Base-by-base conservation (phyloP, 2,329 filamentous ascomycete genomes). In the Dothideomycetes sp. region DNA sequence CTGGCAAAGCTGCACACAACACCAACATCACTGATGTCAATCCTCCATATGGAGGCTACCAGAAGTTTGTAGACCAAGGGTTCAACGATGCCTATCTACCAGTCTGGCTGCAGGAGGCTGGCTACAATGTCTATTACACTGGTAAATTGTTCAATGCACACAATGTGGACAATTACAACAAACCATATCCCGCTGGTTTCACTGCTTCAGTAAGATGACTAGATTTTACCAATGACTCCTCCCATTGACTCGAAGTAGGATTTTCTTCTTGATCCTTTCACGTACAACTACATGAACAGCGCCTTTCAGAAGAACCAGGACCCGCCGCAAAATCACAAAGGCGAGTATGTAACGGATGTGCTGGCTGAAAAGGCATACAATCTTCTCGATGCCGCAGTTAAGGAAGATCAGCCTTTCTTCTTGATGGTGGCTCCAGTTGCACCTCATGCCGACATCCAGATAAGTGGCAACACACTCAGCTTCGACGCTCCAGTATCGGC, bases 91-190 rank as follows among this genome's bases (percentile, higher is more conserved):
- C 79, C 24, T 84, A 80, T 45, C 67, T 85, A 0, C 81, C 80
- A 0, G 55, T 84, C 0, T 85, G 81, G 80, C 59, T 86, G n/a
- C 77, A 83, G 48, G 57, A 71, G 4, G 74, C 72, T 0, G 80
- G 79, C 0, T 84, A 84, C 53, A 73, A 75, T 48, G 84, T 80
- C 0, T 84, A 82, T 52, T 85, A 84, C 50, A 40, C 36, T 19
- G 82, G 78, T n/a, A 85, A 86, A 53, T 64, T 84, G 4, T 80
- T 81, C 61, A 85, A 85, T 48, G 65, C 70, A 0, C 78, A 83
- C 37, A 73, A 64, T 0, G 64, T 73, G 2, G 52, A 66, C 1
- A 84, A 80, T 44, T 84, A 82, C 53, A 61, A 80, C 51, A 62
- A 65, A 4, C 72, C 78, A 0, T 67, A 61, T 29, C 67, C 72